phyloP scores from a whole-genome alignment of 2,329 filamentous ascomycete genomes.

The Fusarium incarnatum region DNA sequence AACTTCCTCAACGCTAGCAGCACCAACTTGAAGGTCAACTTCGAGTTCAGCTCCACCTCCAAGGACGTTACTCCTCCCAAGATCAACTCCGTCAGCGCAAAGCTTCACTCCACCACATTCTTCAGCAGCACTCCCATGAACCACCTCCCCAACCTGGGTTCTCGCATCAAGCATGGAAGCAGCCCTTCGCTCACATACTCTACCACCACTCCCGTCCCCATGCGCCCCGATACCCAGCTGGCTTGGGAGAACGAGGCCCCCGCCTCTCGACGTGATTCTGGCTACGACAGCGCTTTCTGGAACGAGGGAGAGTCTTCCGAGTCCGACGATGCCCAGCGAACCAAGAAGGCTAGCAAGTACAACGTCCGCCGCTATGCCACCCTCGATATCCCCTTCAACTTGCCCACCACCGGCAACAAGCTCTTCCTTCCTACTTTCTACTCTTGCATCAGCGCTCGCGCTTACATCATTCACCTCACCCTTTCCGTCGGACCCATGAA shows the following conservation, averaged over 20 bases:
- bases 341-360: constrained; percentile 47
- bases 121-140: constrained; percentile 61
- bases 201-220: constrained; percentile 56
- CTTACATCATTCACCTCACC: constrained; percentile 64
- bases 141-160: constrained; percentile 63
- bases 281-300: constrained; percentile 60
- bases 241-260: constrained; percentile 57
- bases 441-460: constrained; percentile 66
- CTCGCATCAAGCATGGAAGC: constrained; percentile 54
- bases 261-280: constrained; percentile 62
- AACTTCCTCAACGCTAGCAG: constrained; percentile 59
- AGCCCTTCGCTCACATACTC: constrained; percentile 62
- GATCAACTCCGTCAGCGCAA: constrained; percentile 61
- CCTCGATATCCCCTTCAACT: constrained; percentile 60
- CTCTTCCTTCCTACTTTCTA: constrained; percentile 68
- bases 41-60: constrained; percentile 61
- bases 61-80: constrained; percentile 59
- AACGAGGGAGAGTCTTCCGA: constrained; percentile 52
- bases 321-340: constrained; percentile 40
- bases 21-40: constrained; percentile 58
- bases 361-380: constrained; percentile 56
- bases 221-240: constrained; percentile 51
- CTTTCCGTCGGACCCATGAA: constrained; percentile 58
- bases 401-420: constrained; percentile 61
- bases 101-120: constrained; percentile 65